Evolutionary conservation across 768 basidiomycete genomes (phyloP).

Genomic region (Lentinus tigrinus): DNA sequence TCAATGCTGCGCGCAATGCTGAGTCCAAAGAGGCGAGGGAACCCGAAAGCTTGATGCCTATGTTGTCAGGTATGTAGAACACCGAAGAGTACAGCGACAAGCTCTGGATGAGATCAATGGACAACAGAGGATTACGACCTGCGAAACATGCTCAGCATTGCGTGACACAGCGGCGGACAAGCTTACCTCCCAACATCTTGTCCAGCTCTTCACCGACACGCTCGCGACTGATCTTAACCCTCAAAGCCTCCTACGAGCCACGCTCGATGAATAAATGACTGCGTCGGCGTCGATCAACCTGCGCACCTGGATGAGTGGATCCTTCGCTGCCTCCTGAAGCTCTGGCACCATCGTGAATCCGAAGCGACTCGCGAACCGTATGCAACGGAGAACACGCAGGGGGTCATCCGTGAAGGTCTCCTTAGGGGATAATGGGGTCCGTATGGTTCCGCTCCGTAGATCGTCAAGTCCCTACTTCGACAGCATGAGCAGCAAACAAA

Average conservation of each 20-base stretch:
- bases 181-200: conserved; percentile 87
- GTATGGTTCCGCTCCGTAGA: conserved; percentile 70
- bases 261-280: not conserved
- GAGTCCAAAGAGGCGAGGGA: conserved; percentile 36
- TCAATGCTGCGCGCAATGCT: conserved; percentile 54
- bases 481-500: not conserved
- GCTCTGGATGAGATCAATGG: conserved; percentile 73
- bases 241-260: conserved; percentile 54
- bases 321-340: conserved; percentile 59
- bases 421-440: conserved; percentile 83
- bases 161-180: not conserved
- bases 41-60: conserved; percentile 44
- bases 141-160: not conserved
- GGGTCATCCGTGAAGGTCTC: conserved; percentile 96
- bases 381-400: conserved; percentile 83
- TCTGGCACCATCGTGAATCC: conserved; percentile 76
- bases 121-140: conserved; percentile 75
- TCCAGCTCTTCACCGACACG: conserved; percentile 88
- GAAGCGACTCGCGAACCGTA: conserved; percentile 90
- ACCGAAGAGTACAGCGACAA: conserved; percentile 70
- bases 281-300: not conserved
- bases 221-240: conserved; percentile 84
- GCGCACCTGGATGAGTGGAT: conserved; percentile 62
- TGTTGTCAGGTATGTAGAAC: conserved; percentile 54
- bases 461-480: conserved; percentile 76